Evolutionary conservation across 1,139 yeast species (phyloP).

Genomic region (Yamadazyma triangularis): DNA sequence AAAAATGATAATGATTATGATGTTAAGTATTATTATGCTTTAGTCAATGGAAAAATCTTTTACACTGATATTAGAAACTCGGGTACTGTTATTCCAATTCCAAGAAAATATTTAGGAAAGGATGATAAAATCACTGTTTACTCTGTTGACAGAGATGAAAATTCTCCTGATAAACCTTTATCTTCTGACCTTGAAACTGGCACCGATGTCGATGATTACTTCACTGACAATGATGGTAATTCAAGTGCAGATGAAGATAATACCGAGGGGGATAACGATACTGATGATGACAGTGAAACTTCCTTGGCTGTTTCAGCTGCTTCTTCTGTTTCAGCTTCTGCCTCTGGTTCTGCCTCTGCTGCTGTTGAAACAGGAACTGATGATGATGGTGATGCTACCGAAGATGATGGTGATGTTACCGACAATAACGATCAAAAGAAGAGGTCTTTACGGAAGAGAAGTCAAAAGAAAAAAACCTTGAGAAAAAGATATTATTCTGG

Average conservation of each 20-base stretch:
- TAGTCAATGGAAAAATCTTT: slow-evolving; percentile 4
- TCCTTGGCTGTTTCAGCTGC: too few species aligned
- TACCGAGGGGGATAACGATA: too few species aligned
- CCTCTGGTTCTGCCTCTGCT: slow-evolving; percentile 4
- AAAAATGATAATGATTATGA: slow-evolving; percentile 1
- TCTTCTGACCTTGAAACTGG: too few species aligned
- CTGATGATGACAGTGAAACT: too few species aligned
- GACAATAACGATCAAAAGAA: too few species aligned
- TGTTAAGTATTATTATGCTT: slow-evolving; percentile 7
- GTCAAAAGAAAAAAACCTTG: too few species aligned
- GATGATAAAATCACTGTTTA: slow-evolving; percentile 5
- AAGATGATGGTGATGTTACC: slow-evolving; percentile 2
- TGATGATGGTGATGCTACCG: slow-evolving; percentile 1
- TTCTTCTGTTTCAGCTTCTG: slow-evolving; percentile 3
- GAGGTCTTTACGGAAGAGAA: too few species aligned
- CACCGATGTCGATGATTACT: slow-evolving; percentile 5
- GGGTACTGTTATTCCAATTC: slow-evolving; percentile 7
- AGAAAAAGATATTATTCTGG: too few species aligned
- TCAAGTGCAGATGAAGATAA: too few species aligned
- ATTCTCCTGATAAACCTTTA: slow-evolving; percentile 2
- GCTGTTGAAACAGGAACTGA: too few species aligned
- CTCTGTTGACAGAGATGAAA: slow-evolving; percentile 4
- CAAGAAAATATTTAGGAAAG: slow-evolving; percentile 5
- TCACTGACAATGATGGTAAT: slow-evolving; percentile 6
- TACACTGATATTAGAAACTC: slow-evolving; percentile 4